phyloP scores from a whole-genome alignment of 2,329 filamentous ascomycete genomes.

The Colletotrichum brevisporum region DNA sequence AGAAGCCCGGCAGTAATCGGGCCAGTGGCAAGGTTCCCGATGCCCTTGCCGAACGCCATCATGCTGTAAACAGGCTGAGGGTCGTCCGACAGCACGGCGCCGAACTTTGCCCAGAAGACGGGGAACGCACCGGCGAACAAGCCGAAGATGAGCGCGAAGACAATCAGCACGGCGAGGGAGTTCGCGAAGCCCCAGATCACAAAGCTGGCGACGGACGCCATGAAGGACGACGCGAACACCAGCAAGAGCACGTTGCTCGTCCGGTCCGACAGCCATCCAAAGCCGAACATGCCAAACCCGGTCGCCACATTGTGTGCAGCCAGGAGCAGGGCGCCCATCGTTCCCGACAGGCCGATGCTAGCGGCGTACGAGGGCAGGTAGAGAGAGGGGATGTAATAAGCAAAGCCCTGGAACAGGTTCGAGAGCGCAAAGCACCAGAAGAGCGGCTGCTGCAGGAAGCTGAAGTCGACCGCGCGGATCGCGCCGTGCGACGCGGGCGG shows the following conservation, averaged over 20 bases:
- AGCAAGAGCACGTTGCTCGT: constrained; percentile 62
- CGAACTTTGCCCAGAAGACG: constrained; percentile 47
- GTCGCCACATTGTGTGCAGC: constrained; percentile 63
- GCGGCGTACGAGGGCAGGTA: constrained; percentile 67
- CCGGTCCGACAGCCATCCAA: constrained; percentile 62
- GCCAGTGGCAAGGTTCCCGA: constrained; percentile 47
- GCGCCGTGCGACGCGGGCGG: constrained; percentile 52
- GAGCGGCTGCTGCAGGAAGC: constrained; percentile 43
- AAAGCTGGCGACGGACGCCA: constrained; percentile 63
- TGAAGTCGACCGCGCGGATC: constrained; percentile 44
- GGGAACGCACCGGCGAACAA: constrained; percentile 65
- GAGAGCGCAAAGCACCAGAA: constrained; percentile 58
- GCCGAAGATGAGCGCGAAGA: constrained; percentile 69
- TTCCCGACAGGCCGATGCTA: constrained; percentile 53
- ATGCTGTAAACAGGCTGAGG: constrained; percentile 46
- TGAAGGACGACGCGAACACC: constrained; percentile 56
- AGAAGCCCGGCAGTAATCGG: constrained; percentile 45
- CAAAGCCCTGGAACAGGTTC: constrained; percentile 66
- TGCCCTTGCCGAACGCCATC: constrained; percentile 49
- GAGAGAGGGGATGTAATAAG: constrained; percentile 69
- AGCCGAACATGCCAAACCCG: constrained; percentile 59
- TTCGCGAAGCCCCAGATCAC: constrained; percentile 68
- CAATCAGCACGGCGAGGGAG: constrained; percentile 58
- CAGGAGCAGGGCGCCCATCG: constrained; percentile 62
- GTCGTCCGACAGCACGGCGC: constrained; percentile 46